These are phyloP conservation scores for Colletotrichum sp. DNA, from an alignment of 2,329 filamentous ascomycete species.

Conservation along the genomic window DNA sequence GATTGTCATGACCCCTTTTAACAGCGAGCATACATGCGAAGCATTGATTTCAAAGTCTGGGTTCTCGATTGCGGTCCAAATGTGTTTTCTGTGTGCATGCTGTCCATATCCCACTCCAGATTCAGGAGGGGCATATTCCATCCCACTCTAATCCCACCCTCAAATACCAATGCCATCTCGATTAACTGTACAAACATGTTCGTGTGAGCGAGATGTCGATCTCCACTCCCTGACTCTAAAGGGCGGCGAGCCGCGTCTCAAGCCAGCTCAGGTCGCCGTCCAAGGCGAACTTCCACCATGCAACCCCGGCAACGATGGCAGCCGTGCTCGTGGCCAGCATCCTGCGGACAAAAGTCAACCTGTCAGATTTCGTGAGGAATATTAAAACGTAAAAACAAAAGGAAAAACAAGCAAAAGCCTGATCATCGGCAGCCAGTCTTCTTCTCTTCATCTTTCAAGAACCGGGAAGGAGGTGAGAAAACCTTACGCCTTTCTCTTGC, in stretches of 20 bases:
- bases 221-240: background rate
- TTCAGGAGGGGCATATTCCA: background rate
- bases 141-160: background rate
- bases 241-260: background rate
- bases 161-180: background rate
- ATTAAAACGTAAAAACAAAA: background rate
- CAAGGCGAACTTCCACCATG: constrained; percentile 13
- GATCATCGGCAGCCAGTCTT: background rate
- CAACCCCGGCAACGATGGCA: constrained; percentile 14
- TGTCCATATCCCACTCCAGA: background rate
- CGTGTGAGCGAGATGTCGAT: background rate
- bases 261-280: constrained; percentile 7
- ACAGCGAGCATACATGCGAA: background rate
- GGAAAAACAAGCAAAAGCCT: background rate
- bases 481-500: constrained; percentile 22
- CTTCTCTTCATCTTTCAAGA: background rate
- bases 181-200: background rate
- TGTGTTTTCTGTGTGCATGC: background rate
- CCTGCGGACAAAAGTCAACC: constrained; percentile 21
- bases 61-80: background rate
- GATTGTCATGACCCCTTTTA: background rate
- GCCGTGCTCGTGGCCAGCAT: constrained; percentile 22
- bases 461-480: constrained; percentile 3
- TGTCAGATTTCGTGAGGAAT: constrained; percentile 18
- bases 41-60: background rate